These are phyloP conservation scores for Pichia sp. DNA, from an alignment of 1,139 yeast genomes.

Conservation along the genomic window DNA sequence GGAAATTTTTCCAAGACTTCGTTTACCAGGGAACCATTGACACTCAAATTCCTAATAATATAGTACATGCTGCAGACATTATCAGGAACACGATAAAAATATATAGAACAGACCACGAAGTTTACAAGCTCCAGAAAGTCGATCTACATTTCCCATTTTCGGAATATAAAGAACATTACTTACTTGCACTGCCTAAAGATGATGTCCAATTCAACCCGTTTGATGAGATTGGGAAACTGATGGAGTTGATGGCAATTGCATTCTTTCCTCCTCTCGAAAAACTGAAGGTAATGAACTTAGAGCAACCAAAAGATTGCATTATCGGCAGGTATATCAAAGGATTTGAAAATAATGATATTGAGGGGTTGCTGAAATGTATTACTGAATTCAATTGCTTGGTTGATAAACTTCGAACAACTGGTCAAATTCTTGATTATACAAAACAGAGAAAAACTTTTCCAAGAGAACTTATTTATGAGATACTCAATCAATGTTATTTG, in stretches of 20 bases:
- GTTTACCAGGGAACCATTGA: constrained; percentile 18
- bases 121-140: constrained; percentile 25
- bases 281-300: constrained; percentile 35
- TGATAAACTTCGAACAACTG: constrained; percentile 30
- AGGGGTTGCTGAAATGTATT: constrained; percentile 34
- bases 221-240: constrained; percentile 61
- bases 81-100: constrained; percentile 22
- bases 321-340: constrained; percentile 43
- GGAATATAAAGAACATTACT: constrained; percentile 33
- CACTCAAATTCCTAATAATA: constrained; percentile 6
- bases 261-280: constrained; percentile 45
- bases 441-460: constrained; percentile 44
- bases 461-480: constrained; percentile 56
- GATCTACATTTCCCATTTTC: constrained; percentile 35
- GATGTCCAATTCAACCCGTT: constrained; percentile 62
- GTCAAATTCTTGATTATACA: constrained; percentile 32
- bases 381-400: constrained; percentile 40
- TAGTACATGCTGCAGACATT: constrained; percentile 22
- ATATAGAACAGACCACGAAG: constrained; percentile 22
- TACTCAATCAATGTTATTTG: constrained; percentile 67
- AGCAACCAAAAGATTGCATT: constrained; percentile 41
- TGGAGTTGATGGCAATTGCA: constrained; percentile 43
- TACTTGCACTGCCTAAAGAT: constrained; percentile 38
- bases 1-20: constrained; percentile 22
- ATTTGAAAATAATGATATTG: constrained; percentile 36